Percentiles rank a stretch among this genome's conserved stretches.
Conservation (phyloP, 352 stramenopile species). For the Phytophthora quininea region DNA sequence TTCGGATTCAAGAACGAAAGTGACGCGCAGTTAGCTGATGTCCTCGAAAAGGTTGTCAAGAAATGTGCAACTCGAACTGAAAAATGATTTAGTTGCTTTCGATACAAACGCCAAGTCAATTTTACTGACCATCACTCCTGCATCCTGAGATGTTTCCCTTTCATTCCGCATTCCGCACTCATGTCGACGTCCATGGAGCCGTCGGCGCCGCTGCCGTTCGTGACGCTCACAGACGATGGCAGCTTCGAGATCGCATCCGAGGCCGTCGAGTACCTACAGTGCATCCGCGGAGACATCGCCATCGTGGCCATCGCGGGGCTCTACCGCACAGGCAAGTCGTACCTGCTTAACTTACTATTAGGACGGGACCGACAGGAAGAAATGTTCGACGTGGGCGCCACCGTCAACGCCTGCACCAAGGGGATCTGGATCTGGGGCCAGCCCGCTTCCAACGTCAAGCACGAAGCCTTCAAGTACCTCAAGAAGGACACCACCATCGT, state of each 20-base stretch:
- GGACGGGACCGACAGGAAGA: slow-evolving; percentile 47
- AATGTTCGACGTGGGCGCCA: slow-evolving; percentile 81
- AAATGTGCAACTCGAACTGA: slow-evolving; percentile 5
- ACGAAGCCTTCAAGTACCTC: slow-evolving; percentile 46
- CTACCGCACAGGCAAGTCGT: slow-evolving; percentile 85
- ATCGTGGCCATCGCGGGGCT: slow-evolving; percentile 76
- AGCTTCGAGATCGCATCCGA: slow-evolving; percentile 66
- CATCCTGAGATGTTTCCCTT: background rate
- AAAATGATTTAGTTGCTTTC: background rate
- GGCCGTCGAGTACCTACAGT: slow-evolving; percentile 62
- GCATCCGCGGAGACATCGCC: slow-evolving; percentile 63
- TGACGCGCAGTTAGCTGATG: too few species aligned
- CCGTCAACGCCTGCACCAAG: slow-evolving; percentile 80
- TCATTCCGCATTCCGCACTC: slow-evolving; percentile 2
- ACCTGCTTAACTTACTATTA: slow-evolving; percentile 75
- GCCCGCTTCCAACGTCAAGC: slow-evolving; percentile 26
- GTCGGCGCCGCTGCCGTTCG: slow-evolving; percentile 62
- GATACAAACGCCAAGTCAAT: background rate
- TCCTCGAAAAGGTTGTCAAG: background rate
- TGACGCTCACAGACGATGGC: slow-evolving; percentile 73
- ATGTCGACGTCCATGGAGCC: background rate
- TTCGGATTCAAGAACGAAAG: too few species aligned
- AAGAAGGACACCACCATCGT: slow-evolving; percentile 56
- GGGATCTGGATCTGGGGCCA: slow-evolving; percentile 86
- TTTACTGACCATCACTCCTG: slow-evolving; percentile 2